phyloP scores from a whole-genome alignment of 1,284 basidiomycete genomes.

The Volvariella surrecta region DNA sequence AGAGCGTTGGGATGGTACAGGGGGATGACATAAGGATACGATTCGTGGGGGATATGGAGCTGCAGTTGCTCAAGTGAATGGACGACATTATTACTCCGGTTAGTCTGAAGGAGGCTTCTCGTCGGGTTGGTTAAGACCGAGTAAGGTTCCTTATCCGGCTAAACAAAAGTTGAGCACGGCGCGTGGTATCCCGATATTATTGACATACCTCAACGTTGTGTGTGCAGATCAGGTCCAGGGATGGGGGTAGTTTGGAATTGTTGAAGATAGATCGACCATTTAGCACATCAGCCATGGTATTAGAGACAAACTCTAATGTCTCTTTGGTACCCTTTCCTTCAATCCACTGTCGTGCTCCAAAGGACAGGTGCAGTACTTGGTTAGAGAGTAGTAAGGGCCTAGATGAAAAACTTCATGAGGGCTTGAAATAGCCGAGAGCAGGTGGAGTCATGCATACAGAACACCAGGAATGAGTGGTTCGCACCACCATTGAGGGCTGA shows the following conservation, averaged over 20 bases:
- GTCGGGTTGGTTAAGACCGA: constrained; percentile 22
- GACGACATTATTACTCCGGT: constrained; percentile 34
- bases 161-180: too few species aligned
- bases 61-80: constrained; percentile 35
- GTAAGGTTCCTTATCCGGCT: constrained; percentile 3
- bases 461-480: constrained; percentile 19
- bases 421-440: not conserved
- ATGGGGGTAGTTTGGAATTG: constrained; percentile 37
- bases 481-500: constrained; percentile 62
- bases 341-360: constrained; percentile 33
- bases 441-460: constrained; percentile 31
- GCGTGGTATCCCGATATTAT: not conserved
- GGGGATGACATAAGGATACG: constrained; percentile 63
- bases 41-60: constrained; percentile 50
- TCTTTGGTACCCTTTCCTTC: constrained; percentile 29
- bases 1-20: constrained; percentile 67
- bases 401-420: not conserved
- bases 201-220: constrained; percentile 39
- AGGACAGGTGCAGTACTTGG: constrained; percentile 39
- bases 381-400: constrained; percentile 27
- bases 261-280: constrained; percentile 36
- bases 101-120: constrained; percentile 39
- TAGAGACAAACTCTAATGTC: constrained; percentile 41
- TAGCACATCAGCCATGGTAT: constrained; percentile 45
- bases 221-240: constrained; percentile 42